Conservation (phyloP, 2,329 filamentous ascomycete genomes). For the Lecanicillium sp. region DNA sequence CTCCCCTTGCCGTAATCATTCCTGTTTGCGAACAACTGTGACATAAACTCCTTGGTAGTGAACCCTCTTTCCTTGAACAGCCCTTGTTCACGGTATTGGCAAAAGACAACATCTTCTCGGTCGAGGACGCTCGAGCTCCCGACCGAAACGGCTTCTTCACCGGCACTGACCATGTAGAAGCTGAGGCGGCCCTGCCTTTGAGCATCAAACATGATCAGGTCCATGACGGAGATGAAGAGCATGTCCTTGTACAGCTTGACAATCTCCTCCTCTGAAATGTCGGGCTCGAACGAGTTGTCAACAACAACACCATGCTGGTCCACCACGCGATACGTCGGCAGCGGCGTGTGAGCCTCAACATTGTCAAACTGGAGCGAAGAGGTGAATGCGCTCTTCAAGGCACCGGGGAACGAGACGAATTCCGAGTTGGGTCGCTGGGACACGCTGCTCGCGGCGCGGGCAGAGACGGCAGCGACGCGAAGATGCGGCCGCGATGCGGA, state of each 20-base stretch:
- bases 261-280: slow-evolving; percentile 57
- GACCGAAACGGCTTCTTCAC: slow-evolving; percentile 89
- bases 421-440: slow-evolving; percentile 48
- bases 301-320: slow-evolving; percentile 82
- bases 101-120: slow-evolving; percentile 84
- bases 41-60: slow-evolving; percentile 84
- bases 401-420: slow-evolving; percentile 77
- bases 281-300: slow-evolving; percentile 59
- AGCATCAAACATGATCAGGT: slow-evolving; percentile 95
- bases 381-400: slow-evolving; percentile 88
- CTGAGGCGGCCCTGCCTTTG: slow-evolving; percentile 88
- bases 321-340: slow-evolving; percentile 87
- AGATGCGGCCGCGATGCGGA: slow-evolving; percentile 13
- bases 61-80: slow-evolving; percentile 88
- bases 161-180: slow-evolving; percentile 96
- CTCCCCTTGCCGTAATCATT: slow-evolving; percentile 73
- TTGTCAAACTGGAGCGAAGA: slow-evolving; percentile 68
- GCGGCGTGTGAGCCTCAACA: slow-evolving; percentile 62
- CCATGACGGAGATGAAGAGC: slow-evolving; percentile 73
- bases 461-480: slow-evolving; percentile 11
- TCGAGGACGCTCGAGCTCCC: slow-evolving; percentile 77
- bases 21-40: slow-evolving; percentile 81
- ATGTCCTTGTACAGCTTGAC: slow-evolving; percentile 57
- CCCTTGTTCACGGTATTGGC: slow-evolving; percentile 89
- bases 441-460: slow-evolving; percentile 37